These are phyloP conservation scores for Mucor racemosus DNA, from an alignment of 371 early-diverging fungal species.

Conservation along the genomic window DNA sequence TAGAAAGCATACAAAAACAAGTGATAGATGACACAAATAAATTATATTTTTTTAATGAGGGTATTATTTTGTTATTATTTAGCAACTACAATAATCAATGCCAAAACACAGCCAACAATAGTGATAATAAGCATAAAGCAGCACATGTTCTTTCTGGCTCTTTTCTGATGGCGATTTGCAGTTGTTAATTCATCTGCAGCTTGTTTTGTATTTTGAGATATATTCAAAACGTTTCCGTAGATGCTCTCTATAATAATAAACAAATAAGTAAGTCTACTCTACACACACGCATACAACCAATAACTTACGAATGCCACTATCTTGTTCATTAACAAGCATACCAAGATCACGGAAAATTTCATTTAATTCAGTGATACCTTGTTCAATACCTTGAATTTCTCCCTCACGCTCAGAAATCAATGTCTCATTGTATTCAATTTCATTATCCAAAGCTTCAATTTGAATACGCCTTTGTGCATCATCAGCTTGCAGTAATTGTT, in stretches of 20 bases:
- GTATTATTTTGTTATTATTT: conserved; percentile 29
- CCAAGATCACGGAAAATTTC: conserved; percentile 97
- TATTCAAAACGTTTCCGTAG: conserved; percentile 79
- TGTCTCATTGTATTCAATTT: conserved; percentile 91
- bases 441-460: conserved; percentile 82
- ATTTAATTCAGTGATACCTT: conserved; percentile 90
- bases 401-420: conserved; percentile 92
- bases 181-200: conserved; percentile 81
- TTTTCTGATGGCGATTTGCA: conserved; percentile 84
- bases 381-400: conserved; percentile 91
- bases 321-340: conserved; percentile 95
- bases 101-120: conserved; percentile 61
- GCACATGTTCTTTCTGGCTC: conserved; percentile 83
- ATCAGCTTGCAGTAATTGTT: conserved; percentile 55
- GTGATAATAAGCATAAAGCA: conserved; percentile 76
- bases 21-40: background rate
- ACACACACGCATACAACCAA: background rate
- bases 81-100: conserved; percentile 54
- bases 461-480: conserved; percentile 71
- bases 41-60: background rate
- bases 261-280: background rate
- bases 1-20: too few relatives aligned
- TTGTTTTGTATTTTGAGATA: conserved; percentile 76
- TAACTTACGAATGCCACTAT: conserved; percentile 82
- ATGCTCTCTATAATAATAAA: conserved; percentile 45